Conservation (phyloP, 805 yeast species). For the Saccharomycopsis schoenii region DNA sequence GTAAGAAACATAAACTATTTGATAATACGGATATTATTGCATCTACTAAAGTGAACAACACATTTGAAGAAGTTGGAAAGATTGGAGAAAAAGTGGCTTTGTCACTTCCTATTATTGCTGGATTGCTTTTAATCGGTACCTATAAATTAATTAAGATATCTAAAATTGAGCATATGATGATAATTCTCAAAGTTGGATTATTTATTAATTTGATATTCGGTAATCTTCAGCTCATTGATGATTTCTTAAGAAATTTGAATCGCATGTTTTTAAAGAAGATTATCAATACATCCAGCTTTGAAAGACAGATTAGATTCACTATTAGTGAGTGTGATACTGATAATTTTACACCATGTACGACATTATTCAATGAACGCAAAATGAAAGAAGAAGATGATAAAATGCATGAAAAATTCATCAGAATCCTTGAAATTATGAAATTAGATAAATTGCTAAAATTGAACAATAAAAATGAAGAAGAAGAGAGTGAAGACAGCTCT, state of each 20-base stretch:
- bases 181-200: not conserved
- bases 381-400: not conserved
- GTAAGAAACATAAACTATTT: constrained; percentile 29
- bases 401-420: not conserved
- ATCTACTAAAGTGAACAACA: not conserved
- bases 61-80: not conserved
- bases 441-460: not conserved
- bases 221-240: not conserved
- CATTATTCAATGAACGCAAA: not conserved
- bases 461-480: constrained; percentile 7
- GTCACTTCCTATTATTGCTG: not conserved
- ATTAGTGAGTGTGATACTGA: not conserved
- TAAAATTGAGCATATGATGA: not conserved
- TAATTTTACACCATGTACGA: not conserved
- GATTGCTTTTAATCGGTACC: not conserved
- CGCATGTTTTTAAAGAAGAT: not conserved
- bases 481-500: not conserved
- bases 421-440: not conserved
- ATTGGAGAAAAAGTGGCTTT: not conserved
- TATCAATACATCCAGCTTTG: not conserved
- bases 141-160: not conserved
- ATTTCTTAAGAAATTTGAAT: not conserved
- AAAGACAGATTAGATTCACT: not conserved
- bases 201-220: not conserved
- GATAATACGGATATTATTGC: constrained; percentile 32